These are phyloP conservation scores for Rhodosporidiobolus odoratus DNA, from an alignment of 768 basidiomycete species.

Conservation along the genomic window DNA sequence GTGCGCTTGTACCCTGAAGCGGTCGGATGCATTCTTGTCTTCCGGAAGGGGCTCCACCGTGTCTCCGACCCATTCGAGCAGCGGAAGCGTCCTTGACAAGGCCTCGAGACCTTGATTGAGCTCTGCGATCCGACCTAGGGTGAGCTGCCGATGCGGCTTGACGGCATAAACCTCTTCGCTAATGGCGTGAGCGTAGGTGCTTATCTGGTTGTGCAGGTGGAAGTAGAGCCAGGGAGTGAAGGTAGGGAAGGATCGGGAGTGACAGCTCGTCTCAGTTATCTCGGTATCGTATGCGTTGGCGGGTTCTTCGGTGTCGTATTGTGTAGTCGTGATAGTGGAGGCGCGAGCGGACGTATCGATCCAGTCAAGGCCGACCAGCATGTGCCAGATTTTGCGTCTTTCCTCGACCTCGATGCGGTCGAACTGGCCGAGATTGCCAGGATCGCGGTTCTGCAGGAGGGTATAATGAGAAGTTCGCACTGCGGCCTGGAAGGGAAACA, in stretches of 20 bases:
- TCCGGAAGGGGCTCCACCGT: slow-evolving; percentile 7
- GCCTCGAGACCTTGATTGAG: slow-evolving; percentile 26
- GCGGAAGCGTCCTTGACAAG: slow-evolving; percentile 6
- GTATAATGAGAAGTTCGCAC: neutral
- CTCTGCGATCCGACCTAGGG: neutral
- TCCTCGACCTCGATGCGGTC: slow-evolving; percentile 24
- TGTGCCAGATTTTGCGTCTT: slow-evolving; percentile 30
- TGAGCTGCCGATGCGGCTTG: slow-evolving; percentile 14
- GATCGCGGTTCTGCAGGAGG: slow-evolving; percentile 29
- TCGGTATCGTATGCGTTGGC: slow-evolving; percentile 27
- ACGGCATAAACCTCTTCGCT: slow-evolving; percentile 12
- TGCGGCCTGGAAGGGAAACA: no score
- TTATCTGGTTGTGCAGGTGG: slow-evolving; percentile 10
- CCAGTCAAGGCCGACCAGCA: slow-evolving; percentile 29
- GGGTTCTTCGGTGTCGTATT: slow-evolving; percentile 30
- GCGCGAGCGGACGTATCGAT: slow-evolving; percentile 12
- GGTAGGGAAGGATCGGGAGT: slow-evolving; percentile 2
- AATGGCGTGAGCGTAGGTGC: neutral
- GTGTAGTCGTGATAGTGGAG: slow-evolving; percentile 4
- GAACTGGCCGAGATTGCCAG: neutral
- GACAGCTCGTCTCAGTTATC: slow-evolving; percentile 11
- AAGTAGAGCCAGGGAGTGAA: slow-evolving; percentile 23
- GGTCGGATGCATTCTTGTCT: slow-evolving; percentile 15
- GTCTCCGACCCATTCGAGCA: slow-evolving; percentile 7
- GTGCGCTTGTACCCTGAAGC: slow-evolving; percentile 24